These are phyloP conservation scores for Acanthamoeba castellanii DNA, from an alignment of 208 protist genomes.

Conservation along the genomic window DNA sequence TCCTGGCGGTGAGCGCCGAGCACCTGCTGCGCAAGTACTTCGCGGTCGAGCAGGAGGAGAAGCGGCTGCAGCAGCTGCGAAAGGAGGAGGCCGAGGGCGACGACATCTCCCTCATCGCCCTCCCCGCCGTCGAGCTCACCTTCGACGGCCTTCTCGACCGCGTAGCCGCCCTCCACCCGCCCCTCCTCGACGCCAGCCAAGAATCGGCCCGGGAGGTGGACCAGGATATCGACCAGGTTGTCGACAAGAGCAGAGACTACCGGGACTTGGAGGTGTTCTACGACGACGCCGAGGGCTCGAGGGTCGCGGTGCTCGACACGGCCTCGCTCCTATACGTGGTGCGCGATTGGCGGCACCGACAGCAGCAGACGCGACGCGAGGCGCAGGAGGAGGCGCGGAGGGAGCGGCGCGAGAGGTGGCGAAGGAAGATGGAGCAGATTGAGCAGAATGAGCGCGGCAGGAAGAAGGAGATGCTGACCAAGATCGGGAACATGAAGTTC, in stretches of 20 bases:
- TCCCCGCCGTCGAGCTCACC: not conserved
- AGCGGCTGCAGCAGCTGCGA: not conserved
- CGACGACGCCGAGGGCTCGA: slow-evolving; percentile 1
- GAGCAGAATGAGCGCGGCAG: not conserved
- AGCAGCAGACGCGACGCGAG: not conserved
- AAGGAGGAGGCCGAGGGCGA: not conserved
- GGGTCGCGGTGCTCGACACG: not conserved
- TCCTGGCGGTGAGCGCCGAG: not conserved
- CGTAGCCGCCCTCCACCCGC: not conserved
- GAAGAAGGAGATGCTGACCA: not conserved
- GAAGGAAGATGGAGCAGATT: not conserved
- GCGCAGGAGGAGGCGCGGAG: not conserved
- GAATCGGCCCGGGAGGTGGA: not conserved
- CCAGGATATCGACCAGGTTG: not conserved
- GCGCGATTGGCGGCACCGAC: slow-evolving; percentile 1
- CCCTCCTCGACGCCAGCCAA: not conserved
- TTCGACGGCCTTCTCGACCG: not conserved
- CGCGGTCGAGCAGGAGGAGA: not conserved
- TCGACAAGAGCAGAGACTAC: not conserved
- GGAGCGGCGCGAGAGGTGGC: not conserved
- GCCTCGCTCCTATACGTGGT: not conserved
- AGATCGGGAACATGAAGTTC: slow-evolving; percentile 36
- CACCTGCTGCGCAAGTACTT: slow-evolving; percentile 44
- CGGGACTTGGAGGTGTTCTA: not conserved
- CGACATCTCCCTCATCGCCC: not conserved